Percentiles rank a stretch among this genome's conserved stretches.
Evolutionary conservation across 75 land plant genomes (phyloP).

Genomic region (Cupressus sempervirens): DNA sequence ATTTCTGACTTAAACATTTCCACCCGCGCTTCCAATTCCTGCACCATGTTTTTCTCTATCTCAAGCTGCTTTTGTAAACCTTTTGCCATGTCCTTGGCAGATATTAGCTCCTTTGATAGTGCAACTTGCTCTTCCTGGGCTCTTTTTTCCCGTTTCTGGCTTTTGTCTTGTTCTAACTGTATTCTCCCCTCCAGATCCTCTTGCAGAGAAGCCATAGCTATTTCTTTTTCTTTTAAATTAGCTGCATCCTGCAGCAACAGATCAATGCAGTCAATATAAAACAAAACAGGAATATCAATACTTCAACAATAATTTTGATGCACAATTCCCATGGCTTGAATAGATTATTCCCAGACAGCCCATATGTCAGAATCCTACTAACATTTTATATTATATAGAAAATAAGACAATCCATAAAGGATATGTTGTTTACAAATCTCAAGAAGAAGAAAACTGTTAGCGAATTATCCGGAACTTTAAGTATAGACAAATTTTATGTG

Average conservation of each 20-base stretch:
- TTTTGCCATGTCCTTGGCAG: constrained; percentile 30
- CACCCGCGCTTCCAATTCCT: constrained; percentile 40
- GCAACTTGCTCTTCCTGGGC: constrained; percentile 50
- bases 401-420: not conserved
- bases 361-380: not conserved
- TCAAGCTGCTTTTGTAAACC: constrained; percentile 42
- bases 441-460: not conserved
- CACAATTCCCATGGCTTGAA: not conserved
- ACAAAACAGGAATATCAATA: constrained; percentile 8
- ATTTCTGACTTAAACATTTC: constrained; percentile 31
- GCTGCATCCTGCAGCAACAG: constrained; percentile 29
- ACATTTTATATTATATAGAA: not conserved
- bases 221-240: constrained; percentile 39
- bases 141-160: constrained; percentile 32
- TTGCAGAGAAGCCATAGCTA: constrained; percentile 24
- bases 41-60: constrained; percentile 27
- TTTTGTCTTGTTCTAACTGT: constrained; percentile 45
- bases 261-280: not conserved
- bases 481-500: not conserved
- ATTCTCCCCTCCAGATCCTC: constrained; percentile 35
- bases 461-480: not conserved
- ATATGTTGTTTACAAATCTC: not conserved
- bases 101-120: constrained; percentile 39
- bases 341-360: not conserved
- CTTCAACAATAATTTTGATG: not conserved